phyloP scores from a whole-genome alignment of 805 yeast species.

The Vanderwaltozyma verrucispora region DNA sequence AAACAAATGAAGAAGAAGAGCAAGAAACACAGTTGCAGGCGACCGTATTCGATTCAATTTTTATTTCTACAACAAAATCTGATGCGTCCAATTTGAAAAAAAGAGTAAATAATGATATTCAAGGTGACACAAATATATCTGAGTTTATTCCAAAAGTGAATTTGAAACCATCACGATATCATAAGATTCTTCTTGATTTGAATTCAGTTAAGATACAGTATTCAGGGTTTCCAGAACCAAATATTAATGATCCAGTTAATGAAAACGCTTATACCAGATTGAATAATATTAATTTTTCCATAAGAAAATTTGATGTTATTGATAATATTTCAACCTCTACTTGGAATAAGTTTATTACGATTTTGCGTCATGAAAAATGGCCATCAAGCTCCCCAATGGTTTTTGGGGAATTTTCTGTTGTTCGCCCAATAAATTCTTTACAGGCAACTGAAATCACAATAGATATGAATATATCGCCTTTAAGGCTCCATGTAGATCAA shows the following conservation, averaged over 20 bases:
- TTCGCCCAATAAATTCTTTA: conserved; percentile 52
- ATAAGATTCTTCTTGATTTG: conserved; percentile 50
- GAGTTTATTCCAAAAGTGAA: conserved; percentile 35
- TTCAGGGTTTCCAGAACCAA: conserved; percentile 22
- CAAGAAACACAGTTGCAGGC: conserved; percentile 7
- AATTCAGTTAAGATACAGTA: conserved; percentile 42
- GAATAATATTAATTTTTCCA: conserved; percentile 34
- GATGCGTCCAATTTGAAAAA: conserved; percentile 39
- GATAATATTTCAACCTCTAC: conserved; percentile 83
- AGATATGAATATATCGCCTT: conserved; percentile 48
- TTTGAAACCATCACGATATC: conserved; percentile 52
- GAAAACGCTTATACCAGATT: background rate
- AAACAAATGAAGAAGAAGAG: conserved; percentile 6
- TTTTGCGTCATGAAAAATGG: conserved; percentile 56
- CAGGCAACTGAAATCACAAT: conserved; percentile 62
- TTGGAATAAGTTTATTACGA: conserved; percentile 77
- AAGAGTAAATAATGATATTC: conserved; percentile 44
- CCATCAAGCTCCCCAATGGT: conserved; percentile 53
- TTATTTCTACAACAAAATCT: conserved; percentile 45
- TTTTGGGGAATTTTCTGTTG: conserved; percentile 39
- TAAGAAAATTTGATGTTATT: conserved; percentile 47
- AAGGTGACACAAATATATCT: conserved; percentile 24
- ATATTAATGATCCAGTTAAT: background rate
- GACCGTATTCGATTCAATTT: conserved; percentile 60
- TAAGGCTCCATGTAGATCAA: conserved; percentile 82